phyloP scores from a whole-genome alignment of 495 filamentous ascomycete species.

The Bryoglossum gracile region DNA sequence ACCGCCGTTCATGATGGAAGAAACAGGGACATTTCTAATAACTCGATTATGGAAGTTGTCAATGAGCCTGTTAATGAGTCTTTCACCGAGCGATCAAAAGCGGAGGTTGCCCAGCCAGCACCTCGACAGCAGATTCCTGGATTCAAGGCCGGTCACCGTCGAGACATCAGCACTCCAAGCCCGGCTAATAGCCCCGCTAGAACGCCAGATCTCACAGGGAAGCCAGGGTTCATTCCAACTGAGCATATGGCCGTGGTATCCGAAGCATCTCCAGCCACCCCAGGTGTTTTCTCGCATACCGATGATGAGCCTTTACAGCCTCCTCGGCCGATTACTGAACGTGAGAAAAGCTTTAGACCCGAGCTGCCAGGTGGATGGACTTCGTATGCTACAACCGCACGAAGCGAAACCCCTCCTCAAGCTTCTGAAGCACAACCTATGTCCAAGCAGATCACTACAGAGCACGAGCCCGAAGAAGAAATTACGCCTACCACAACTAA shows the following conservation, averaged over 20 bases:
- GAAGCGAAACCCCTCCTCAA: constrained; percentile 14
- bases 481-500: constrained; percentile 23
- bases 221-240: constrained; percentile 31
- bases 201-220: constrained; percentile 44
- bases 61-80: constrained; percentile 28
- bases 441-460: constrained; percentile 6
- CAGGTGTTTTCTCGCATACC: too few species aligned
- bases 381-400: constrained; percentile 42
- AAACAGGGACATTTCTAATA: constrained; percentile 38
- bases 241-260: constrained; percentile 35
- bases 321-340: constrained; percentile 21
- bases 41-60: constrained; percentile 52
- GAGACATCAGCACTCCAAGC: constrained; percentile 55
- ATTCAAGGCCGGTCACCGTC: constrained; percentile 51
- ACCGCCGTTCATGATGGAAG: constrained; percentile 24
- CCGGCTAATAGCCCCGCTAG: constrained; percentile 56
- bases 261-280: constrained; percentile 6
- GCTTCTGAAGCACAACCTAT: constrained; percentile 24
- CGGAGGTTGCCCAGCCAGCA: background rate
- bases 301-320: constrained; percentile 9
- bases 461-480: constrained; percentile 14
- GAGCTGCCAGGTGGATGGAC: constrained; percentile 60
- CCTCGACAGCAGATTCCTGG: constrained; percentile 3
- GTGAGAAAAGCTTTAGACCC: constrained; percentile 44
- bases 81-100: background rate